Conservation (phyloP, 805 yeast species). For the Groenewaldozyma salmanticensis region DNA sequence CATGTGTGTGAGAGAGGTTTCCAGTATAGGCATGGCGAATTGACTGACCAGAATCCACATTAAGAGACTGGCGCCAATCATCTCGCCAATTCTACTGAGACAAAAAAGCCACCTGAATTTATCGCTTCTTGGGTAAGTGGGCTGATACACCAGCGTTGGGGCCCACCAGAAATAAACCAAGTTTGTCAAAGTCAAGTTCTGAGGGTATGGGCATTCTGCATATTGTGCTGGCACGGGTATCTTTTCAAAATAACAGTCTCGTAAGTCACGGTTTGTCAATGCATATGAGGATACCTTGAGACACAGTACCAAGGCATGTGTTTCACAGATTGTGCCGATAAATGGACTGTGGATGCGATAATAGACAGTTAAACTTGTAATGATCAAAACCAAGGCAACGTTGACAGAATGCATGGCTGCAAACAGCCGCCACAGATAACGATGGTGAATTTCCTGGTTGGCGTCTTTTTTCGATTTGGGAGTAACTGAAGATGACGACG, state of each 20-base stretch:
- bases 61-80: conserved; percentile 24
- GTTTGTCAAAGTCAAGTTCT: conserved; percentile 30
- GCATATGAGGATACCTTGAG: conserved; percentile 36
- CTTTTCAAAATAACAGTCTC: conserved; percentile 22
- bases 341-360: conserved; percentile 30
- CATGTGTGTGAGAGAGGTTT: conserved; percentile 25
- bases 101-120: conserved; percentile 26
- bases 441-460: conserved; percentile 6
- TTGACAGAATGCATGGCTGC: conserved; percentile 28
- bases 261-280: conserved; percentile 35
- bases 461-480: too few species aligned
- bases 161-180: conserved; percentile 35
- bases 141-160: conserved; percentile 41
- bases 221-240: conserved; percentile 28
- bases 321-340: conserved; percentile 34
- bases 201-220: conserved; percentile 29
- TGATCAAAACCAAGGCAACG: conserved; percentile 21
- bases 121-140: conserved; percentile 34
- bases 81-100: conserved; percentile 28
- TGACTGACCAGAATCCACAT: conserved; percentile 33
- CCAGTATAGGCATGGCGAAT: conserved; percentile 36
- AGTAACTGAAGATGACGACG: too few species aligned
- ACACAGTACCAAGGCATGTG: conserved; percentile 32
- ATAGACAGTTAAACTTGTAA: conserved; percentile 28
- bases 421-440: conserved; percentile 24